These are phyloP conservation scores for Entomortierella beljakovae DNA, from an alignment of 192 early-diverging fungal genomes.

Conservation along the genomic window DNA sequence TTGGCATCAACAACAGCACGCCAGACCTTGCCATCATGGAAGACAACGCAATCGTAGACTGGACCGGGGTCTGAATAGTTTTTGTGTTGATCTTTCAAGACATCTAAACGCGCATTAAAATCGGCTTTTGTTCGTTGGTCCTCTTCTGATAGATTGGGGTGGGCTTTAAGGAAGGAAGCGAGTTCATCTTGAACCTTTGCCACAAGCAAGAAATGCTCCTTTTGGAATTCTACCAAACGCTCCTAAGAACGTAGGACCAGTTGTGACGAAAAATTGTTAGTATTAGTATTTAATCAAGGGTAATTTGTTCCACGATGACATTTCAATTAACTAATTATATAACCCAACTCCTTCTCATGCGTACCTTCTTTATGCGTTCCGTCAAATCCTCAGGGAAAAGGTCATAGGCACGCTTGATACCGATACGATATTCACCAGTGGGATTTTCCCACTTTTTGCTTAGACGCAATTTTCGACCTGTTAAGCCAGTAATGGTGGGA, in stretches of 20 bases:
- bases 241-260: constrained; percentile 45
- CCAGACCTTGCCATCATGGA: constrained; percentile 92
- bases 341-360: neutral
- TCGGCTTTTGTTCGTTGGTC: constrained; percentile 65
- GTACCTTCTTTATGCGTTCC: constrained; percentile 64
- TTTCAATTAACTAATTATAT: neutral
- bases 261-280: neutral
- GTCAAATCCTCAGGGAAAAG: constrained; percentile 74
- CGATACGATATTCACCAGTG: constrained; percentile 85
- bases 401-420: constrained; percentile 81
- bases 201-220: constrained; percentile 56
- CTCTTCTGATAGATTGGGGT: constrained; percentile 52
- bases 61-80: constrained; percentile 83
- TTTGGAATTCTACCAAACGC: constrained; percentile 58
- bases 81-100: constrained; percentile 68
- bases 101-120: constrained; percentile 71
- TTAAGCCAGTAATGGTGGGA: constrained; percentile 70
- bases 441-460: constrained; percentile 83
- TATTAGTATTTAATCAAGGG: neutral
- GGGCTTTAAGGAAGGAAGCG: constrained; percentile 59
- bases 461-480: constrained; percentile 81
- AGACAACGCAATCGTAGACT: constrained; percentile 84
- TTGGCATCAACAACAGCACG: constrained; percentile 83
- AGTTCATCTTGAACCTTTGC: constrained; percentile 59
- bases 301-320: neutral